Evolutionary conservation across 2,329 filamentous ascomycete genomes (phyloP).

Genomic region (Aspergillus viridinutans): DNA sequence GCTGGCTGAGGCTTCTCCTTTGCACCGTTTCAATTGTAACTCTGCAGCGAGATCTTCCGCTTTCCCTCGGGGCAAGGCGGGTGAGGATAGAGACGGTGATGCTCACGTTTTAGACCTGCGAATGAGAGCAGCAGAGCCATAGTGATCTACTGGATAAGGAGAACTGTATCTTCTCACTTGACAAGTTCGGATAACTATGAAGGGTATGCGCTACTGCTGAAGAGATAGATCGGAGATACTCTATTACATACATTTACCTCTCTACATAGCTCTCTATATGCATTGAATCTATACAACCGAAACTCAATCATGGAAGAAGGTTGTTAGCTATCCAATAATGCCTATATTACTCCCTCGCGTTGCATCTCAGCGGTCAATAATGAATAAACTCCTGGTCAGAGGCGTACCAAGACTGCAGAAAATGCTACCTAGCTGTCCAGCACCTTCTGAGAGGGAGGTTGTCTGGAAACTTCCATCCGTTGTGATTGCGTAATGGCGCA

Average conservation of each 20-base stretch:
- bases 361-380: background rate
- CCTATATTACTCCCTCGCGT: background rate
- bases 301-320: no score
- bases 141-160: background rate
- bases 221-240: background rate
- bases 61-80: conserved; percentile 32
- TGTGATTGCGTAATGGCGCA: conserved; percentile 21
- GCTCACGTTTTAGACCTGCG: background rate
- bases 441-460: background rate
- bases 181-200: no score
- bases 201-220: background rate
- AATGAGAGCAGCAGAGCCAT: background rate
- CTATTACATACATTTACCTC: background rate
- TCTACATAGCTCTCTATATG: background rate
- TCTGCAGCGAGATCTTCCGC: conserved; percentile 37
- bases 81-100: conserved; percentile 11
- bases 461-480: conserved; percentile 12
- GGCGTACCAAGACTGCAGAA: no score
- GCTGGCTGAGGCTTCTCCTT: conserved; percentile 24
- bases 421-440: no score
- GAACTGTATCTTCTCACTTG: background rate
- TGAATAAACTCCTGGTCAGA: background rate
- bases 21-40: conserved; percentile 18
- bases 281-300: background rate
- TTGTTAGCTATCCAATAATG: background rate